Evolutionary conservation across 148 eudicot genomes (phyloP).

Genomic region (Nepenthes gracilis): DNA sequence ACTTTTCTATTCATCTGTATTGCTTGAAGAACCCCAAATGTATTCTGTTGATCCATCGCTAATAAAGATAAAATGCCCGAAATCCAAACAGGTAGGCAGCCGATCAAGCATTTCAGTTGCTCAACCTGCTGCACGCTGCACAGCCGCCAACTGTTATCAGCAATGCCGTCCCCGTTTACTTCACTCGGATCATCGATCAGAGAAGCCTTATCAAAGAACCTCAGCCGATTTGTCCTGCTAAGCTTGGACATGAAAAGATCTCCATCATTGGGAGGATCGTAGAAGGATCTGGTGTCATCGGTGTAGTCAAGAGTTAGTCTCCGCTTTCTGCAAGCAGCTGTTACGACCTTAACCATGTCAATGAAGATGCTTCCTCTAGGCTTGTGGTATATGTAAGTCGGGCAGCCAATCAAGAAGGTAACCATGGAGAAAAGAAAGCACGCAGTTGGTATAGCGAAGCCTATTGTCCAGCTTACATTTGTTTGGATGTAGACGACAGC

Average conservation of each 20-base stretch:
- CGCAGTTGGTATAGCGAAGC: conserved; percentile 51
- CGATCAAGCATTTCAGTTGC: conserved; percentile 46
- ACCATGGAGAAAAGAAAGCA: conserved; percentile 34
- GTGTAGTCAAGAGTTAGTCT: conserved; percentile 4
- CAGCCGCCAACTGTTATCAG: conserved; percentile 34
- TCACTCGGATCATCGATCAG: conserved; percentile 28
- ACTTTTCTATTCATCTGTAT: conserved; percentile 37
- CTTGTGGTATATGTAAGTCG: conserved; percentile 27
- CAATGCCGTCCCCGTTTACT: conserved; percentile 19
- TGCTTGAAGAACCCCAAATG: conserved; percentile 60
- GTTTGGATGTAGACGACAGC: conserved; percentile 63
- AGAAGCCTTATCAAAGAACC: conserved; percentile 55
- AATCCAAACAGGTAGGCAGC: conserved; percentile 52
- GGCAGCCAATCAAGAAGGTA: conserved; percentile 40
- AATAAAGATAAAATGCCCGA: conserved; percentile 45
- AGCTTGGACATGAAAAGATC: conserved; percentile 5
- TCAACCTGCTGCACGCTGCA: conserved; percentile 72
- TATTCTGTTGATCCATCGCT: conserved; percentile 59
- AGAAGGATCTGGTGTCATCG: neutral
- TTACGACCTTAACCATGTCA: conserved; percentile 39
- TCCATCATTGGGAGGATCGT: conserved; percentile 24
- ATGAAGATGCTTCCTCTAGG: conserved; percentile 54
- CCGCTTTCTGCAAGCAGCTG: conserved; percentile 43
- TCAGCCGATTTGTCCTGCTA: conserved; percentile 18
- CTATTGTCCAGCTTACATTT: conserved; percentile 56